Conservation (phyloP, 2,329 filamentous ascomycete species). For the Bretziella fagacearum region DNA sequence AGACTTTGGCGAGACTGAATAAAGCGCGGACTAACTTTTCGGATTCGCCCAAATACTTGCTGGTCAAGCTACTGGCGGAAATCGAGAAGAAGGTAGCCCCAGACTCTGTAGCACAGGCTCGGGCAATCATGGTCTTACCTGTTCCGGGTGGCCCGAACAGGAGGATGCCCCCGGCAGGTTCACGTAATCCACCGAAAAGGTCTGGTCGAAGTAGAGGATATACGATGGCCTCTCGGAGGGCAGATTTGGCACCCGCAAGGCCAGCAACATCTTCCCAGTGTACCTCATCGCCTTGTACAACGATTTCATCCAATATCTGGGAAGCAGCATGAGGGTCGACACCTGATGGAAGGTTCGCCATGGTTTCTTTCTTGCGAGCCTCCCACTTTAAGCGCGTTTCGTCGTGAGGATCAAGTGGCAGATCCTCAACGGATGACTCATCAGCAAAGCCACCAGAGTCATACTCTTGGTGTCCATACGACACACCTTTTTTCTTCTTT, state of each 20-base stretch:
- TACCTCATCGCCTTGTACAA: conserved; percentile 85
- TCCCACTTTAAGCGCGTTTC: conserved; percentile 7
- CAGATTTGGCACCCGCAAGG: conserved; percentile 74
- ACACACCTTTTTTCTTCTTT: not conserved
- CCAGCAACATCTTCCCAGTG: conserved; percentile 91
- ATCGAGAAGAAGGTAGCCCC: conserved; percentile 95
- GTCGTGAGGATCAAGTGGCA: not conserved
- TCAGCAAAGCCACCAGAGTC: not conserved
- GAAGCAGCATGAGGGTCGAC: conserved; percentile 70
- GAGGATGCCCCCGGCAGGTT: conserved; percentile 87
- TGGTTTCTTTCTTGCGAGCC: conserved; percentile 29
- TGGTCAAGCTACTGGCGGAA: conserved; percentile 82
- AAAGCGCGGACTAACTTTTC: conserved; percentile 91
- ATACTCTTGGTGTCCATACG: not conserved
- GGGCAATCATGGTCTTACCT: conserved; percentile 93
- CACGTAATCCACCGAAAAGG: conserved; percentile 84
- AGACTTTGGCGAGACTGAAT: conserved; percentile 71
- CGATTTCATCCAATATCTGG: conserved; percentile 90
- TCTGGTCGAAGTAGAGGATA: conserved; percentile 93
- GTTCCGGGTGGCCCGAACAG: conserved; percentile 95
- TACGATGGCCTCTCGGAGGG: conserved; percentile 86
- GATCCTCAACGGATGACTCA: conserved; percentile 2
- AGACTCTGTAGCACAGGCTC: conserved; percentile 87
- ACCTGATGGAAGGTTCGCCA: conserved; percentile 65
- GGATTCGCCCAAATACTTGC: conserved; percentile 89